Percentiles rank a stretch among this genome's conserved stretches.
Evolutionary conservation across 306 rosid genomes (phyloP).

Genomic region (Inga laurina): DNA sequence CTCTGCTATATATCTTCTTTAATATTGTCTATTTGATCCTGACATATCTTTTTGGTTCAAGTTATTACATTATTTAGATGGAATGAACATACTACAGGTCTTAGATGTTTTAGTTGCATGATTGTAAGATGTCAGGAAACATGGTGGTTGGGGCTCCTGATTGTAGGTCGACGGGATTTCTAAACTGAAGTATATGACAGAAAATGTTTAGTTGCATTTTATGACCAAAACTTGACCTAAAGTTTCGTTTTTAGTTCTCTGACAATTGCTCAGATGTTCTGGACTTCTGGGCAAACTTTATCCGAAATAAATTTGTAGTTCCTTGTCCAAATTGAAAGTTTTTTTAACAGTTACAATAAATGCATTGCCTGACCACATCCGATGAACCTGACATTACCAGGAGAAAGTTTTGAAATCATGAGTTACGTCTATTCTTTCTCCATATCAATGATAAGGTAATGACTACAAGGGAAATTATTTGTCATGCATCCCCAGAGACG

Average conservation of each 20-base stretch:
- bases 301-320: not conserved
- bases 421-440: not conserved
- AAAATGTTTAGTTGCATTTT: not conserved
- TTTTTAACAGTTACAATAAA: not conserved
- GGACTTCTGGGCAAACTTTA: not conserved
- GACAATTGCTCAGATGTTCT: not conserved
- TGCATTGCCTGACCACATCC: not conserved
- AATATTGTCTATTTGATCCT: not conserved
- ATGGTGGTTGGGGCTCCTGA: not conserved
- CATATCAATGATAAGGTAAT: not conserved
- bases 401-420: not conserved
- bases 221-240: not conserved
- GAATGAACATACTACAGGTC: not conserved
- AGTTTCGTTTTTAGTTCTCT: not conserved
- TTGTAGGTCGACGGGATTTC: not conserved
- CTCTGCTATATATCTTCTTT: constrained; percentile 25
- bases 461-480: not conserved
- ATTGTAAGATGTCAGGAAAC: not conserved
- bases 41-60: constrained; percentile 8
- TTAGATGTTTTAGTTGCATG: not conserved
- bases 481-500: not conserved
- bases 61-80: constrained; percentile 22
- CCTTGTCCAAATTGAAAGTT: not conserved
- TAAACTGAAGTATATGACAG: not conserved
- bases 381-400: not conserved